Base-by-base conservation (phyloP, 306 rosid species). In the Herpetospermum pedunculosum region DNA sequence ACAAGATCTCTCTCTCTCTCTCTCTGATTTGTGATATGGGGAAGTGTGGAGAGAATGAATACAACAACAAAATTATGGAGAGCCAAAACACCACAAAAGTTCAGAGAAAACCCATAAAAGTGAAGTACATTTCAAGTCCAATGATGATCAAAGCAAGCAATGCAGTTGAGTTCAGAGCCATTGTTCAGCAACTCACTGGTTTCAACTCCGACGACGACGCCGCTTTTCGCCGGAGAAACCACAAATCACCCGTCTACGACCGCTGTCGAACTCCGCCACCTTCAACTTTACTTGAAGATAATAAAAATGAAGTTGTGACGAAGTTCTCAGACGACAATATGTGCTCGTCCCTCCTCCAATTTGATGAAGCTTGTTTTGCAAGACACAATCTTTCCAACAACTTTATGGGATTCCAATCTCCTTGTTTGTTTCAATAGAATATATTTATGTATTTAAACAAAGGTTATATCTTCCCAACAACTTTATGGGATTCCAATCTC, bases 61-160 rank as follows among this genome's bases (percentile, higher is more conserved):
- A 53, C 37, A 64, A 18, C 0, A 25, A 32, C 13, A 70, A 50
- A 3, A 19, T n/a, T n/a, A n/a, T n/a, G n/a, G 18, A 52, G 29
- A 58, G 32, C 38, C 52, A 47, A 68, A 43, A 76, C 60, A 54
- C 44, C 41, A 63, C 43, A 55, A 80, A 77, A 77, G 65, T 43
- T 11, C 48, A 77, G 77, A 70, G 74, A 50, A 35, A 48, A 28
- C 80, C 88, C 65, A 75, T 80, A 10, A 83, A 72, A 75, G 80
- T 85, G 6, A 82, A 80, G 85, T 85, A 82, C 16, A 85, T 85
- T 50, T 85, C 88, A 35, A 85, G 88, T 73, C 88, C 88, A 8
- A n/a, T 77, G 84, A 77, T 82, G 78, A 76, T 85, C 28, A 80
- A 75, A 43, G 88, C 86, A 37, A 85, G 60, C 38, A 82, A 67